Conservation (phyloP, 2,329 filamentous ascomycete species). For the Cercospora sp. region DNA sequence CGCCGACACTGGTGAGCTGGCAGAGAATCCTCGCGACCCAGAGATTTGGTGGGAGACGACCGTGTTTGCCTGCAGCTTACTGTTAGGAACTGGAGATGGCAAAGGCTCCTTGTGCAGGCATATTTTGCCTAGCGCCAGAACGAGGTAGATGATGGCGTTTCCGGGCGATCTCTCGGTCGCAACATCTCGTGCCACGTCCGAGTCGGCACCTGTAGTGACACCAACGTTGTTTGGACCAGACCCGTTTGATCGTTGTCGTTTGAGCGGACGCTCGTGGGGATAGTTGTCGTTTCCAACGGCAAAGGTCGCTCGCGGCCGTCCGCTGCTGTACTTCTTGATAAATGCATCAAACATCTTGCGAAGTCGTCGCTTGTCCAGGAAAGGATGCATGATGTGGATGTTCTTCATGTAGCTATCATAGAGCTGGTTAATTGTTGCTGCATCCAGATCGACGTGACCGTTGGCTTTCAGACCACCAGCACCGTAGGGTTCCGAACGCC, state of each 20-base stretch:
- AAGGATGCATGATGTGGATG: constrained; percentile 65
- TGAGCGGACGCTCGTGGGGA: constrained; percentile 29
- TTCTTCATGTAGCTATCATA: constrained; percentile 58
- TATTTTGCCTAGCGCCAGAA: constrained; percentile 84
- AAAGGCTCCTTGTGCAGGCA: constrained; percentile 58
- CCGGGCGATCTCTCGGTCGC: constrained; percentile 64
- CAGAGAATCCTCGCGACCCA: constrained; percentile 25
- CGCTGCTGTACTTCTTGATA: constrained; percentile 49
- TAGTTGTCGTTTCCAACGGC: constrained; percentile 32
- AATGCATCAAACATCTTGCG: constrained; percentile 55
- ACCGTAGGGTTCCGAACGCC: constrained; percentile 38
- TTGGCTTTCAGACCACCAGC: constrained; percentile 54
- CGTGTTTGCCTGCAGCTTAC: constrained; percentile 39
- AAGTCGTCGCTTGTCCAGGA: constrained; percentile 58
- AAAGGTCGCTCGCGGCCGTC: constrained; percentile 31
- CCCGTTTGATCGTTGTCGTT: constrained; percentile 37
- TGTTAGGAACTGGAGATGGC: constrained; percentile 58
- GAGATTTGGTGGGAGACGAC: constrained; percentile 39
- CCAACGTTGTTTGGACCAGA: constrained; percentile 23
- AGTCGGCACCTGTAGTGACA: constrained; percentile 10
- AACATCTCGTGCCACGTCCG: constrained; percentile 17
- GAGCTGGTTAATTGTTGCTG: constrained; percentile 51
- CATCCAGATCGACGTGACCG: constrained; percentile 56
- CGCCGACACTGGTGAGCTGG: constrained; percentile 34
- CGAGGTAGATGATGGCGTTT: constrained; percentile 77